Base-by-base conservation (phyloP, 2,329 filamentous ascomycete species). In the Ustilaginoidea virens region DNA sequence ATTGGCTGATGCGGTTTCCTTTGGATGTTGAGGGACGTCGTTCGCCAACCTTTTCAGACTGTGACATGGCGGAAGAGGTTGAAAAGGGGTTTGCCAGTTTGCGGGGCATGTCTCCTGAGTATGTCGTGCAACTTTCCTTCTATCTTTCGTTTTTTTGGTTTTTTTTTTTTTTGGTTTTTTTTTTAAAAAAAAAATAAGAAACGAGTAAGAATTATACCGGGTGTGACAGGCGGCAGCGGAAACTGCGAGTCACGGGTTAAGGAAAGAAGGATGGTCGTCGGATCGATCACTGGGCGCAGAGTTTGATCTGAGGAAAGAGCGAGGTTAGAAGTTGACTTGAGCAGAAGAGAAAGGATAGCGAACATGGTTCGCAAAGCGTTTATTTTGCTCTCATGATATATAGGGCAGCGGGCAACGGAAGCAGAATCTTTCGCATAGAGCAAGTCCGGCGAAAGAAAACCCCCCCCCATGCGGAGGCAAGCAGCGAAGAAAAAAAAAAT, bases 1-100 rank as follows among this genome's bases (percentile, higher is more conserved):
- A 72, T 48, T 85, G 77, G 40, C 74, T 73, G 43, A 92, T 70
- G 48, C 80, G 78, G 53, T 75, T 85, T 49, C 71, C 68, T 55
- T 80, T 83, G 43, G 69, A 70, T 39, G 64, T 61, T 24, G 72
- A 75, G 31, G 64, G 58, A 49, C 69, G 62, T 49, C 69, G 62
- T 51, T 71, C 64, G 42, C 52, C 59, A 37, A 53, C 46, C 53
- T 58, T 66, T 49, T 69, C 66, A 38, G 54, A 47, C 37, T 48
- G 46, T 40, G 55, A 44, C 53, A 59, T 58, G 43, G 47, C 64
- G 49, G 52, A 58, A 50, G 56, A 60, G 45, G 60, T 59, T 34
- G 55, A 55, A 47, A 73, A 72, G 34, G 64, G 66, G 42, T 70
- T 70, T 38, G 58, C 51, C 40, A 73, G 58, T 56, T 61, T 67